These are phyloP conservation scores for Corymbia calophylla DNA, from an alignment of 441 rosid species.

Conservation along the genomic window DNA sequence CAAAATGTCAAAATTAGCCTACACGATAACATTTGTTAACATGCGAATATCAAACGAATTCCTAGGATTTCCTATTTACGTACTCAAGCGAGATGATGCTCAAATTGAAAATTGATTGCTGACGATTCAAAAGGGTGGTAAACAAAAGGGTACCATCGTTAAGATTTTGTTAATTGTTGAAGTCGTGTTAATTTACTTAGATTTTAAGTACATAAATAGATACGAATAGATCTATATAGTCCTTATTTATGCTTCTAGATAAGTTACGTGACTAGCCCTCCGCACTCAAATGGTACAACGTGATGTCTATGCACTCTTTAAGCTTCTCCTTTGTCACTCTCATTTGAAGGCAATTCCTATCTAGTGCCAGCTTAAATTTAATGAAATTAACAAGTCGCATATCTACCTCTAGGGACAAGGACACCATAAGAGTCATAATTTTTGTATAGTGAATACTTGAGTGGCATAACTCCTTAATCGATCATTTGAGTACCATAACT, in stretches of 20 bases:
- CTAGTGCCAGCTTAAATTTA: neutral
- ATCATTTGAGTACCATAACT: neutral
- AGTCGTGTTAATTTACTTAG: too few species aligned
- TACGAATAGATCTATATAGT: neutral
- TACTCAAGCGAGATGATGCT: accelerated
- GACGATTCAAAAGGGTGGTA: neutral
- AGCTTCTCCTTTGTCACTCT: neutral
- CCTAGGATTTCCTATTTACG: neutral
- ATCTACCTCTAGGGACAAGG: neutral
- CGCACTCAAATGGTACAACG: neutral
- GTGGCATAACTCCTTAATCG: neutral
- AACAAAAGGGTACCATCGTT: neutral
- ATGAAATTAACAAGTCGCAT: neutral
- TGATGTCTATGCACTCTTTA: neutral
- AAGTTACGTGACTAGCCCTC: neutral
- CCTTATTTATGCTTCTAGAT: neutral
- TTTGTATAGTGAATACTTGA: neutral
- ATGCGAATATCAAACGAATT: neutral
- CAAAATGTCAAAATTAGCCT: neutral
- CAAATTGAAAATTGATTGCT: neutral
- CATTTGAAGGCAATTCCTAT: neutral
- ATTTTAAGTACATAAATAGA: too few species aligned
- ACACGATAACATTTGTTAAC: neutral
- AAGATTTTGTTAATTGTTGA: too few species aligned
- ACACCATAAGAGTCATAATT: neutral